These are phyloP conservation scores for Austroboletus rostrupii DNA, from an alignment of 1,284 basidiomycete species.

Conservation along the genomic window DNA sequence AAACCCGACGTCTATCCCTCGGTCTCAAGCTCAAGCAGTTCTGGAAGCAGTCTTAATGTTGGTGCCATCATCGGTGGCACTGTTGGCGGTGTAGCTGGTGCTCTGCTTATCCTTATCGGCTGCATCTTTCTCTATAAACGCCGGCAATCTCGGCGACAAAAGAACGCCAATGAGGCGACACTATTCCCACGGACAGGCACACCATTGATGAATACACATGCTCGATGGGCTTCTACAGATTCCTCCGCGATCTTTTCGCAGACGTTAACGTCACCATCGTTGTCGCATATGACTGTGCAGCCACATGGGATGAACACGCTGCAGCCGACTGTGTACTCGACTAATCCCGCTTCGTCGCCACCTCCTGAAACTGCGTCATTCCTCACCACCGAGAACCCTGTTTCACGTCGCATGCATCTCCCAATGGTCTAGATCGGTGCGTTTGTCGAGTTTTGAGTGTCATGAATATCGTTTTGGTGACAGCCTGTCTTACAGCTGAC, in stretches of 20 bases:
- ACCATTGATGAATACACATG: not conserved
- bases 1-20: conserved; percentile 12
- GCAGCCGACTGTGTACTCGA: not conserved
- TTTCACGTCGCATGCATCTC: conserved; percentile 14
- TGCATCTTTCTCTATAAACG: conserved; percentile 19
- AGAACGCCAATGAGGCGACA: not conserved
- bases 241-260: conserved; percentile 3
- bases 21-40: not conserved
- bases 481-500: too few species aligned
- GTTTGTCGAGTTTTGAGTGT: too few species aligned
- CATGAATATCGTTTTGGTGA: not conserved
- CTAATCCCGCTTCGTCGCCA: conserved; percentile 6
- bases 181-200: not conserved
- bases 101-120: conserved; percentile 19
- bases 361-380: conserved; percentile 12
- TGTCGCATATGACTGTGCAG: conserved; percentile 1
- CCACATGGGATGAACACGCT: not conserved
- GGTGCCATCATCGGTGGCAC: conserved; percentile 23
- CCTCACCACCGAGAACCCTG: conserved; percentile 5
- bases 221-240: conserved; percentile 9
- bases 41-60: conserved; percentile 7
- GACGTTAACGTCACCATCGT: not conserved
- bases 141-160: not conserved
- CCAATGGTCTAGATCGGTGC: conserved; percentile 19
- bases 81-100: conserved; percentile 14